Evolutionary conservation across 176 grass and related monocot species (phyloP), one percentile per base, ranked within the genome.

Genomic region (Cenchrus purpureus): DNA sequence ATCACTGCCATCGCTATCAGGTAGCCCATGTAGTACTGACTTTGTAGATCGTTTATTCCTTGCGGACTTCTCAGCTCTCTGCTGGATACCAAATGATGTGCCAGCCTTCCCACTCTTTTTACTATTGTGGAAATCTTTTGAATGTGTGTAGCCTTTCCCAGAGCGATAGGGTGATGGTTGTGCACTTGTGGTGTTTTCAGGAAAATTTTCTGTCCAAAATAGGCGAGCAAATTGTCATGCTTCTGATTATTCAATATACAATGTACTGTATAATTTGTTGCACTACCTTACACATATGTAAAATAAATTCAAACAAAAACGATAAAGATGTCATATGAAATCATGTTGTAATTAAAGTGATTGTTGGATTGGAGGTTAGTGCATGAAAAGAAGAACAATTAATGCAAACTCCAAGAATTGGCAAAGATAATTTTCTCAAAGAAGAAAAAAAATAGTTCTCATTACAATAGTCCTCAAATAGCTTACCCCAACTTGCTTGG

Each of bases 1-100:
- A 78, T 95, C 93, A 83, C 93, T 92, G 31, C 86, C 85, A 45
- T 93, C 93, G 17, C 76, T 57, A 77, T 90, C 80, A 46, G 72
- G 16, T 60, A 84, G 12, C 58, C 87, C 88, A 79, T 83, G 19
- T 19, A 88, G 51, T 73, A 79, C 78, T 79, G 90, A 88, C 43
- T 55, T 51, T 0, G 5, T 56, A 55, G 70, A 65, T 63, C 3
- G 71, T 84, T 79, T 55, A 19, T 46, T 79, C 58, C 68, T 88
- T 56, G 68, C 79, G 62, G 81, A 88, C 83, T 81, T 91, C 77
- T 81, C 78, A 88, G 85, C 61, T 72, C 76, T 81, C 44, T 83
- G 87, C 31, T 68, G 80, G 74, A 52, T 57, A 74, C 40, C 54
- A 52, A 55, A 85, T 56, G 79, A 77, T 17, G 56, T 46, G 17